Base-by-base conservation (phyloP, 495 filamentous ascomycete species). In the Lepidopterella palustris region DNA sequence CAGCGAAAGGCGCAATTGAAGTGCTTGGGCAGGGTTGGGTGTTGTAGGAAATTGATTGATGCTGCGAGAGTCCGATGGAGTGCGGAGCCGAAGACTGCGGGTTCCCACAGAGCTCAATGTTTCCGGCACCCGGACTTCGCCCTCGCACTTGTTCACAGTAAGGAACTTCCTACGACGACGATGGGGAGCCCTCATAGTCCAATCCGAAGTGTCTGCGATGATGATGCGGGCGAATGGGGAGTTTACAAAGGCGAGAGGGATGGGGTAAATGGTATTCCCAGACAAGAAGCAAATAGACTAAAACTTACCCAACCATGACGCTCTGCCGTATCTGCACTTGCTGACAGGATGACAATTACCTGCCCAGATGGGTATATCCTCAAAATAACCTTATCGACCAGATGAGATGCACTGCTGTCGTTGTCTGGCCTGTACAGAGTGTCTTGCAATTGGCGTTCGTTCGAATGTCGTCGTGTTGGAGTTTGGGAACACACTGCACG, bases 121-220 rank as follows among this genome's bases (percentile, higher is more conserved):
- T 24, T 50, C 47, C 47, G 47, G 21, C 21, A 15, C 47, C 47
- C 21, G 47, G 21, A 24, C 47, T 13, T 9, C 47, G 23, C 21
- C 25, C n/a, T n/a, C n/a, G n/a, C n/a, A n/a, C n/a, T n/a, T n/a
- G n/a, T n/a, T n/a, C n/a, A n/a, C n/a, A n/a, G n/a, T n/a, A n/a
- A n/a, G n/a, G n/a, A n/a, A n/a, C n/a, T n/a, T n/a, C 6, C 8
- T 42, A 15, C 39, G 47, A 50, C 9, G 20, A 24, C 47, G 47
- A 50, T 50, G 47, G 47, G 47, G 47, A 50, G 47, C 47, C 47
- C 47, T 50, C 47, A 50, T 4, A 24, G 9, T n/a, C 47, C 47
- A 50, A 50, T 50, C 47, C 47, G 47, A 27, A 24, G 24, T 11
- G 18, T 0, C 21, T 50, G 23, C 39, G 39, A 2, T 2, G 8